Evolutionary conservation across 2,329 filamentous ascomycete species (phyloP).

Genomic region (Zasmidium citrigriseum): DNA sequence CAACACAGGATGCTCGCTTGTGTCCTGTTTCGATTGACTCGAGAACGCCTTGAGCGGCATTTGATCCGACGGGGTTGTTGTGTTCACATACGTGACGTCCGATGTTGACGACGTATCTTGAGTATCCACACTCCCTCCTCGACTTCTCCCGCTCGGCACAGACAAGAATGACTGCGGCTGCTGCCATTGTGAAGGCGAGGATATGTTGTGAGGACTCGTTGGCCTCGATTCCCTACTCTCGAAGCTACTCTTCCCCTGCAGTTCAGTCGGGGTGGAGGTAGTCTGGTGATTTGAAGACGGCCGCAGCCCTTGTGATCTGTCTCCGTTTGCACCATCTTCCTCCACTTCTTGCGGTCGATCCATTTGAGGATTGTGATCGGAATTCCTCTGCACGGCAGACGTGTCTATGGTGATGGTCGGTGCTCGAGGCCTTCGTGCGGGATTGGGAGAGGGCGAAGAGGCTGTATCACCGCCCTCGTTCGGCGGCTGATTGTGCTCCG

Average conservation of each 20-base stretch:
- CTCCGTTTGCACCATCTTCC: conserved; percentile 27
- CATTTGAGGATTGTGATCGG: conserved; percentile 34
- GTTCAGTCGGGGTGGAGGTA: conserved; percentile 45
- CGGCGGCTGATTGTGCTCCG: not conserved
- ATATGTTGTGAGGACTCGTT: conserved; percentile 68
- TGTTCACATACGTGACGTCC: conserved; percentile 62
- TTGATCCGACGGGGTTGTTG: conserved; percentile 38
- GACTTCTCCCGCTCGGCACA: conserved; percentile 63
- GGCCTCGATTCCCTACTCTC: conserved; percentile 66
- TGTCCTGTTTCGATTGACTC: conserved; percentile 27
- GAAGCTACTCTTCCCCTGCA: conserved; percentile 60
- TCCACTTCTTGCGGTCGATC: conserved; percentile 32
- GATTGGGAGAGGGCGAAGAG: conserved; percentile 17
- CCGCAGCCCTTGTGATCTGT: conserved; percentile 18
- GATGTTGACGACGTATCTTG: conserved; percentile 59
- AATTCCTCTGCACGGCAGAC: conserved; percentile 46
- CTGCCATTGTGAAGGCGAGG: conserved; percentile 60
- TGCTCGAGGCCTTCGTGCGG: conserved; percentile 37
- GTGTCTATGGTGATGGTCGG: conserved; percentile 56
- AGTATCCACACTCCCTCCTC: conserved; percentile 68
- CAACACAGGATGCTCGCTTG: conserved; percentile 54
- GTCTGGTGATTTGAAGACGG: conserved; percentile 17
- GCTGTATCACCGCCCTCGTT: not conserved
- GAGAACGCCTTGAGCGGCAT: conserved; percentile 28
- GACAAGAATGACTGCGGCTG: conserved; percentile 61